Base-by-base conservation (phyloP, 2,329 filamentous ascomycete species). In the Alternaria dauci region DNA sequence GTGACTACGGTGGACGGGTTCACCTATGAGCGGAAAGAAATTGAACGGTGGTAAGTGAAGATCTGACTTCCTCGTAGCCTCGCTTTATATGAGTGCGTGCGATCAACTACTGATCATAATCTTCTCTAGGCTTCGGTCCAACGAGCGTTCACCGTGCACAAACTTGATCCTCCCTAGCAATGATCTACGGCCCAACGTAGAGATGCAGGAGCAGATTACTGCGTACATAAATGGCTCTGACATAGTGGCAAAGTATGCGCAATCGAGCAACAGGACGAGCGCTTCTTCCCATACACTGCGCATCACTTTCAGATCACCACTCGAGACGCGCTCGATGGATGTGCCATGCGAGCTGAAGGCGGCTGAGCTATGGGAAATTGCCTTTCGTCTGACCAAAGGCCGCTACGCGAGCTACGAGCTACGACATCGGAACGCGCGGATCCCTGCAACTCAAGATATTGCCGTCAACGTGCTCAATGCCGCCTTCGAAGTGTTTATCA, bases 1-100 rank as follows among this genome's bases (percentile, higher is more conserved):
- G 78, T 79, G 16, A 63, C 42, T 2, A 73, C 78, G 3, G 53
- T 62, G 2, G 76, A 80, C 52, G 67, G 68, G 1, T 72, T 73
- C 55, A 76, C 67, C 0, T 80, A 78, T 51, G 75, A 77, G 43
- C 67, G 73, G 16, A 38, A 38, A 38, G 34, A 38, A n/a, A 38
- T 38, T 38, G 34, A 38, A n/a, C 34, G 34, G 7, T 38, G 34
- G 34, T n/a, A n/a, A n/a, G 34, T 38, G 32, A 14, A 34, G 5
- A 34, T 16, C 5, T 34, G 32, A 16, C 32, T 34, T 34, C 32
- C 6, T 38, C 16, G 34, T 38, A n/a, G 16, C 14, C 34, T 38
- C 14, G 14, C 34, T n/a, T n/a, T 38, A 8, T n/a, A 38, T 14
- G 34, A 38, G 34, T n/a, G 34, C 14, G 16, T 38, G 7, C 6